A percentile compares a stretch with the other conserved stretches of the same genome.
These are phyloP conservation scores for Mortierella alpina DNA, from an alignment of 192 early-diverging fungal species.

Conservation along the genomic window DNA sequence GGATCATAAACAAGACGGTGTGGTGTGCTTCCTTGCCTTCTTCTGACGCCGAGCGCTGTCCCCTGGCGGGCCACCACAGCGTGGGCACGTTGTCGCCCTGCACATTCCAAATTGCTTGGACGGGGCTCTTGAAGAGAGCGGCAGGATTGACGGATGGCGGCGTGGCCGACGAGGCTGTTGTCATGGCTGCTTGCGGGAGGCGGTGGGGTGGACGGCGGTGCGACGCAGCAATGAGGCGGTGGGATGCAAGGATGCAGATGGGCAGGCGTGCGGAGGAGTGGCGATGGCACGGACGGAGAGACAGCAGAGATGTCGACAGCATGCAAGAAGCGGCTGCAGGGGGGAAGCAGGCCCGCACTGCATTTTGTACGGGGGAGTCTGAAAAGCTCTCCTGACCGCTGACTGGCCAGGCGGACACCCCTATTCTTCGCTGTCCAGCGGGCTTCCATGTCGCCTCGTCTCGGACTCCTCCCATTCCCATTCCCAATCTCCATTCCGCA, in stretches of 20 bases:
- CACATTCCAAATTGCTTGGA: conserved; percentile 47
- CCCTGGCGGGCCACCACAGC: conserved; percentile 45
- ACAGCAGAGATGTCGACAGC: neutral
- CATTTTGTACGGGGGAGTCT: too few relatives aligned
- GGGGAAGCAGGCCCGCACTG: too few relatives aligned
- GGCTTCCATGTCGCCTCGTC: too few relatives aligned
- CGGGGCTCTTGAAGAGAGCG: conserved; percentile 43
- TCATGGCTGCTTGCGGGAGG: conserved; percentile 11
- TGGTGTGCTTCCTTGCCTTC: neutral
- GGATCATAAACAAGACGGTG: conserved; percentile 52
- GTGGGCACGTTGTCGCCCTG: conserved; percentile 48
- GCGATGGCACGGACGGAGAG: neutral
- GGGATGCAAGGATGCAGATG: neutral
- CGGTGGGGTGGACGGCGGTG: neutral
- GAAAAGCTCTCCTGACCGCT: too few relatives aligned
- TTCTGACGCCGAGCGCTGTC: neutral
- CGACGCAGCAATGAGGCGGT: neutral
- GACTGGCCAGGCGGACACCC: too few relatives aligned
- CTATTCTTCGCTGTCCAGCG: too few relatives aligned
- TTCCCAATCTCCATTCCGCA: neutral
- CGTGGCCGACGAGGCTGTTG: neutral
- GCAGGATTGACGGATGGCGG: conserved; percentile 21
- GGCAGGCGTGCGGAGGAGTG: neutral
- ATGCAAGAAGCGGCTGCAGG: too few relatives aligned
- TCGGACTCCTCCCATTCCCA: neutral